Conservation (phyloP, 179 eudicot genomes). For the Heliamphora pulchella region DNA sequence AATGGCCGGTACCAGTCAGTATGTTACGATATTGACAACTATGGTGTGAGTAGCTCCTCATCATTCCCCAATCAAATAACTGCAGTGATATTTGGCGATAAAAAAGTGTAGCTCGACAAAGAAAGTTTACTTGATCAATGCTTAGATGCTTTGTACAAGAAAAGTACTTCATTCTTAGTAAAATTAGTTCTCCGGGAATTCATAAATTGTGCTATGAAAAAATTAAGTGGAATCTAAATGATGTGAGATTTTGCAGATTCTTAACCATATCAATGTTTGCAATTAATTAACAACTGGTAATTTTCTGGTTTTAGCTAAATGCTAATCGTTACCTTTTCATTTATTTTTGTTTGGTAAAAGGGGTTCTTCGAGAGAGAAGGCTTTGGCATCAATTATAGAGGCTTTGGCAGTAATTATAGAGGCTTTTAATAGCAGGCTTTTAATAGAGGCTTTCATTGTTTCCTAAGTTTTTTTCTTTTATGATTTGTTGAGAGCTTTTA, state of each 20-base stretch:
- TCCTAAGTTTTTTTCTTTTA: neutral
- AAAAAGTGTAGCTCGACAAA: conserved; percentile 44
- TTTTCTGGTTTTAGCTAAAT: neutral
- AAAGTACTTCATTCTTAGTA: conserved; percentile 33
- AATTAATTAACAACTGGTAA: neutral
- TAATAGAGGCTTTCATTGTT: conserved; percentile 44
- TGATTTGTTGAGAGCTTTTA: neutral
- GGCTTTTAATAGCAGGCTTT: conserved; percentile 41
- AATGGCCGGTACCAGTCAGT: too few relatives aligned
- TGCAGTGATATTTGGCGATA: conserved; percentile 30
- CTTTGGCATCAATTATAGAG: conserved; percentile 59
- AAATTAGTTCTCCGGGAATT: neutral
- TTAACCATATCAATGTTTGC: neutral
- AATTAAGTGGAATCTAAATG: neutral
- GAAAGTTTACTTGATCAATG: conserved; percentile 61
- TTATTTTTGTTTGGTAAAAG: conserved; percentile 25
- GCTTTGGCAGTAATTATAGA: conserved; percentile 11
- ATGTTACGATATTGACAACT: too few relatives aligned
- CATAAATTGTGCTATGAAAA: neutral
- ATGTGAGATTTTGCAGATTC: neutral
- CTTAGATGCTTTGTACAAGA: conserved; percentile 69
- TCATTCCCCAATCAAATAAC: conserved; percentile 53
- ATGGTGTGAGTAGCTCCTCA: conserved; percentile 35
- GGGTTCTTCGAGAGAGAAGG: conserved; percentile 73
- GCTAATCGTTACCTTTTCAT: neutral